Percentiles rank a stretch among this genome's conserved stretches.
These are phyloP conservation scores for Coemansia sp. DNA, from an alignment of 192 early-diverging fungal genomes.

Conservation along the genomic window DNA sequence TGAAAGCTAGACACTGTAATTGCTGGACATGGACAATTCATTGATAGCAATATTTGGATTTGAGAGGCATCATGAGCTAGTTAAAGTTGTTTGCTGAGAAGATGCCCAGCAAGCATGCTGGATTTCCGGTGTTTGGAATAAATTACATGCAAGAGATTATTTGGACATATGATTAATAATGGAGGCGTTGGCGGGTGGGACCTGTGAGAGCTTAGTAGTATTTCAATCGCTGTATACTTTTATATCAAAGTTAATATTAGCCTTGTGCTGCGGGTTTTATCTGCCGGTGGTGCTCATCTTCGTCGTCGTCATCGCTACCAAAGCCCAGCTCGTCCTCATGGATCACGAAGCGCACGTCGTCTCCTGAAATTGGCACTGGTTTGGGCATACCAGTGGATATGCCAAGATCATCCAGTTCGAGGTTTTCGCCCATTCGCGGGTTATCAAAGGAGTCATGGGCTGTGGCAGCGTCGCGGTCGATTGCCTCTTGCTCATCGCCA, in stretches of 20 bases:
- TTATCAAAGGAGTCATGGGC: slow-evolving; percentile 37
- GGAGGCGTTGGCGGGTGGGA: too few relatives aligned
- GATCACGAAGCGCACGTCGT: slow-evolving; percentile 45
- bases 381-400: not conserved
- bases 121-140: not conserved
- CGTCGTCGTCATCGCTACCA: slow-evolving; percentile 21
- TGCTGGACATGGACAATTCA: too few relatives aligned
- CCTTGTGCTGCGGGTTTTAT: not conserved
- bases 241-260: not conserved
- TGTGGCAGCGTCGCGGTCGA: slow-evolving; percentile 56
- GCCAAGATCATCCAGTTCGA: slow-evolving; percentile 42
- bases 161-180: too few relatives aligned
- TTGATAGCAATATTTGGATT: too few relatives aligned
- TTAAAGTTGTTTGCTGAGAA: too few relatives aligned
- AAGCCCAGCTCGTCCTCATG: slow-evolving; percentile 35
- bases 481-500: slow-evolving; percentile 68
- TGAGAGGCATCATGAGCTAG: too few relatives aligned
- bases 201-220: not conserved
- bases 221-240: not conserved
- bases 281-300: not conserved
- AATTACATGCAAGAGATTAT: not conserved
- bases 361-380: slow-evolving; percentile 22
- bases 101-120: too few relatives aligned
- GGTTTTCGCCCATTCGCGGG: slow-evolving; percentile 48
- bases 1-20: too few relatives aligned